Evolutionary conservation across 2,329 filamentous ascomycete genomes (phyloP).

Genomic region (Plectosphaerella cucumerina): DNA sequence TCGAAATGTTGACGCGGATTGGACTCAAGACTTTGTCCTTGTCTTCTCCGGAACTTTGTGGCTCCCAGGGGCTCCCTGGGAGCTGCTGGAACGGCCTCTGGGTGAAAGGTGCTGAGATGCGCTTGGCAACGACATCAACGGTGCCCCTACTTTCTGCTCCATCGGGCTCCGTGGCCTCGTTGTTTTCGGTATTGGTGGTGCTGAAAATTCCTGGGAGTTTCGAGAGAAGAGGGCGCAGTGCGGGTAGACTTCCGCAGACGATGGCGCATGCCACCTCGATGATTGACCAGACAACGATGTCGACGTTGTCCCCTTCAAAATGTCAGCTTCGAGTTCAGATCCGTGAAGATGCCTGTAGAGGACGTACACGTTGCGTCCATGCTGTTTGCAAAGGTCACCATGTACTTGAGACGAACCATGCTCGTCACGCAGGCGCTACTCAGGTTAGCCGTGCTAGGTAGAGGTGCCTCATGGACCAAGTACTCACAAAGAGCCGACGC

Average conservation of each 20-base stretch:
- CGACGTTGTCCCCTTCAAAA: slow-evolving; percentile 18
- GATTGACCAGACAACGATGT: slow-evolving; percentile 24
- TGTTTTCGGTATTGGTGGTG: neutral
- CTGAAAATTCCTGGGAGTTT: neutral
- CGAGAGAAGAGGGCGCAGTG: slow-evolving; percentile 26
- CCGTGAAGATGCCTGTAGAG: neutral
- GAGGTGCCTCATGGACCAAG: neutral
- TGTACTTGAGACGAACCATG: slow-evolving; percentile 11
- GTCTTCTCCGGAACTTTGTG: neutral
- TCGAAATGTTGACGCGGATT: neutral
- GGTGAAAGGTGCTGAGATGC: neutral
- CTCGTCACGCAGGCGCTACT: slow-evolving; percentile 12
- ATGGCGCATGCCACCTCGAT: slow-evolving; percentile 30
- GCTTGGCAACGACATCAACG: neutral
- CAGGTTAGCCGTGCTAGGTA: neutral
- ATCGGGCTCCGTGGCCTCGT: neutral
- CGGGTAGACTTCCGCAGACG: slow-evolving; percentile 34
- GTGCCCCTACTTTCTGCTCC: too few relatives aligned
- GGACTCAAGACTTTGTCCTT: neutral
- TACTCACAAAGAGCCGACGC: slow-evolving; percentile 12
- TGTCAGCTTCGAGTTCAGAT: neutral
- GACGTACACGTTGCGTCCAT: slow-evolving; percentile 6
- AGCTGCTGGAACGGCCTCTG: neutral
- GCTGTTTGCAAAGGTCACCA: slow-evolving; percentile 8
- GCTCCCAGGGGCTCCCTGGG: neutral